Percentiles rank a stretch among this genome's conserved stretches.
These are phyloP conservation scores for Trichoderma orchidacearum DNA, from an alignment of 495 filamentous ascomycete genomes.

Conservation along the genomic window DNA sequence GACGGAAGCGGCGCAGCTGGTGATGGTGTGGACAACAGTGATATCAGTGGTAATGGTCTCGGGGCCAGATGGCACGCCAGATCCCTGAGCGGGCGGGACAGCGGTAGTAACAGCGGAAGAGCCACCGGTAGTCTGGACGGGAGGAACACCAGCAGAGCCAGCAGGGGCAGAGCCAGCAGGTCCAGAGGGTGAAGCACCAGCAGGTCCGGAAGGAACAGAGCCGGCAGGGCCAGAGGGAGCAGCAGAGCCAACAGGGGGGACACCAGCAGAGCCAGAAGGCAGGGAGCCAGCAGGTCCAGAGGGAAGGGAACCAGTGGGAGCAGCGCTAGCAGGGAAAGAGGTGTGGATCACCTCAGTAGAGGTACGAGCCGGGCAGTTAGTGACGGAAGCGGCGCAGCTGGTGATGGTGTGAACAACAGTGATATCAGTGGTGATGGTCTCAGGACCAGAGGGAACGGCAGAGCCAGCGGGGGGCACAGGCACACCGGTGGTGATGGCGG, in stretches of 20 bases:
- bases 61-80: neutral
- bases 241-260: slow-evolving; percentile 15
- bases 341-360: neutral
- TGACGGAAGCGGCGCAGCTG: no score
- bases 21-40: no score
- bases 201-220: neutral
- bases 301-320: neutral
- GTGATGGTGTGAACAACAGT: neutral
- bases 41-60: no score
- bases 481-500: neutral
- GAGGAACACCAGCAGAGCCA: neutral
- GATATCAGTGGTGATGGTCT: neutral
- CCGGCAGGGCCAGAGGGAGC: neutral
- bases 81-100: neutral
- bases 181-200: neutral
- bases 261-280: slow-evolving; percentile 1
- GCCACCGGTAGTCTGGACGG: no score
- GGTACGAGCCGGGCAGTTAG: no score
- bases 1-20: neutral
- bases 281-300: neutral
- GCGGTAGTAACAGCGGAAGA: neutral
- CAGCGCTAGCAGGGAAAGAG: neutral
- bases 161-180: neutral
- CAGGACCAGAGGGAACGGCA: slow-evolving; percentile 7
- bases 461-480: neutral